phyloP scores from a whole-genome alignment of 345 rosid species.

The Nephelium lappaceum region DNA sequence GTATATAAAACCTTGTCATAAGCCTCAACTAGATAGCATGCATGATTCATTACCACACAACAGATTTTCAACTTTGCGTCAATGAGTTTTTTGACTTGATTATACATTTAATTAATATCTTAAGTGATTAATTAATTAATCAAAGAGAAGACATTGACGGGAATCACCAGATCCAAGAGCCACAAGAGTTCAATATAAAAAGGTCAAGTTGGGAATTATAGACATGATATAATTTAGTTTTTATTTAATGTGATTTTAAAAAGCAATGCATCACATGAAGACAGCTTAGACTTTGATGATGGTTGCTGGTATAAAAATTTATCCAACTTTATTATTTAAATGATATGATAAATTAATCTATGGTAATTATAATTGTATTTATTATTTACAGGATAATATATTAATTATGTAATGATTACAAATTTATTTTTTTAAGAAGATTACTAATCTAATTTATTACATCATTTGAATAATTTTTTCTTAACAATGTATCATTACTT shows the following conservation, averaged over 20 bases:
- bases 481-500: not conserved
- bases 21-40: not conserved
- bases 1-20: not conserved
- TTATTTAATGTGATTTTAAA: not conserved
- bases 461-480: too few relatives aligned
- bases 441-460: too few relatives aligned
- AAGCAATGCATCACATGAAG: not conserved
- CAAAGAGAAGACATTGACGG: not conserved
- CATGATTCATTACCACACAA: slow-evolving; percentile 7
- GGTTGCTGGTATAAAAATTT: too few relatives aligned
- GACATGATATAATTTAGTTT: not conserved
- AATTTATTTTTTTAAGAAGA: too few relatives aligned
- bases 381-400: too few relatives aligned
- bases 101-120: not conserved
- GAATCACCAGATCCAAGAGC: slow-evolving; percentile 14
- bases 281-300: not conserved
- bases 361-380: too few relatives aligned
- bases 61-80: not conserved
- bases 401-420: too few relatives aligned
- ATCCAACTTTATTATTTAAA: too few relatives aligned
- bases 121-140: not conserved
- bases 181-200: not conserved
- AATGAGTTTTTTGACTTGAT: not conserved
- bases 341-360: too few relatives aligned
- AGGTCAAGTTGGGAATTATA: slow-evolving; percentile 8